Percentiles rank a stretch among this genome's conserved stretches.
These are phyloP conservation scores for Ascochyta clinopodiicola DNA, from an alignment of 2,329 filamentous ascomycete genomes.

Conservation along the genomic window DNA sequence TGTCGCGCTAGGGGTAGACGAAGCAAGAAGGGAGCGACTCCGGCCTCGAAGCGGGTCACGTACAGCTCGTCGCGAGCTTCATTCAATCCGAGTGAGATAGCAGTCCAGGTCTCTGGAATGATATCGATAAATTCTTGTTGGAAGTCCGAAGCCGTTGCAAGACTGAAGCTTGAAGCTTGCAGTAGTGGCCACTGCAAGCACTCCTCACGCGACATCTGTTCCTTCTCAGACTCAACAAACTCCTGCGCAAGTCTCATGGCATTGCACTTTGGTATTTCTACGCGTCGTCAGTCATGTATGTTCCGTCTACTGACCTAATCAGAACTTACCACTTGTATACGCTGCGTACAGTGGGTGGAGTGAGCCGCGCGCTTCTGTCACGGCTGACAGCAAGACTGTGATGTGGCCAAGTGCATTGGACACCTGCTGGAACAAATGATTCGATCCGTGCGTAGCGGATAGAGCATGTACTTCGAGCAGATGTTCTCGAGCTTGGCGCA, in stretches of 20 bases:
- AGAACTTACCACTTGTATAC: constrained; percentile 44
- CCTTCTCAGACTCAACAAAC: constrained; percentile 58
- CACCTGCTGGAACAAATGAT: constrained; percentile 61
- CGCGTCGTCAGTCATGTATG: constrained; percentile 6
- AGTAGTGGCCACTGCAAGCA: constrained; percentile 50
- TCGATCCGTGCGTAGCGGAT: constrained; percentile 62
- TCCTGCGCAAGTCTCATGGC: constrained; percentile 71
- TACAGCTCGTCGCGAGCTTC: constrained; percentile 84
- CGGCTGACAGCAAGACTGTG: constrained; percentile 50
- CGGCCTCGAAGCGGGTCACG: constrained; percentile 81
- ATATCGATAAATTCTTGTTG: constrained; percentile 84
- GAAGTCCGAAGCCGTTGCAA: constrained; percentile 61
- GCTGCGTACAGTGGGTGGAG: constrained; percentile 51
- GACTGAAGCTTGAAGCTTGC: constrained; percentile 39
- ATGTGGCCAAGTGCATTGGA: constrained; percentile 46
- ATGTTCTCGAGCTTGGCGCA: constrained; percentile 70
- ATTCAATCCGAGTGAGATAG: constrained; percentile 83
- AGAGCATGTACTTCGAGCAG: constrained; percentile 68
- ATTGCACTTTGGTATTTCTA: constrained; percentile 74
- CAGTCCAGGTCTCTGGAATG: constrained; percentile 82
- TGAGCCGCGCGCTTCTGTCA: constrained; percentile 38
- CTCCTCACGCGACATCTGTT: constrained; percentile 45
- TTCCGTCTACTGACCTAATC: background rate
- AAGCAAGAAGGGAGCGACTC: constrained; percentile 81
- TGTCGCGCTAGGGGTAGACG: constrained; percentile 85